Conservation (phyloP, 495 filamentous ascomycete genomes). For the Podospora australis region DNA sequence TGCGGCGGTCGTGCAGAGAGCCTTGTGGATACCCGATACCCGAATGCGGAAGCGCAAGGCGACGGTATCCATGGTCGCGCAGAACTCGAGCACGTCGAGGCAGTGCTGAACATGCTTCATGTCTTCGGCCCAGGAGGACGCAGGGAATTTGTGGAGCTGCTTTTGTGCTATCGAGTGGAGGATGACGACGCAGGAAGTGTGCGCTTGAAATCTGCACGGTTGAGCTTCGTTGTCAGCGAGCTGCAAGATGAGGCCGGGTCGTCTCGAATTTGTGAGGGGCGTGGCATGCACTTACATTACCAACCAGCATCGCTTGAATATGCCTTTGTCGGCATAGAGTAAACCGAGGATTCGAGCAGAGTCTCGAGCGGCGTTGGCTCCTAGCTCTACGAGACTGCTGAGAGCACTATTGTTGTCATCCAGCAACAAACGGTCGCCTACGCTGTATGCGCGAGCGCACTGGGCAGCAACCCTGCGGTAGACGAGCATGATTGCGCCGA, state of each 20-base stretch:
- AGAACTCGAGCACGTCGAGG: conserved; percentile 21
- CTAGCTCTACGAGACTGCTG: conserved; percentile 9
- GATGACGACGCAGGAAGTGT: conserved; percentile 26
- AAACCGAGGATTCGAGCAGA: conserved; percentile 22
- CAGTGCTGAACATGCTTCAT: conserved; percentile 19
- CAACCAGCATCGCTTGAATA: conserved; percentile 29
- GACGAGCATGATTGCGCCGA: conserved; percentile 28
- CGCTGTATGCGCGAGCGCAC: conserved; percentile 5
- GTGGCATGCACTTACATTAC: conserved; percentile 24
- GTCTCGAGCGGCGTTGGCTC: conserved; percentile 20
- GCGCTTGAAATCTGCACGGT: conserved; percentile 21
- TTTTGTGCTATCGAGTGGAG: conserved; percentile 25
- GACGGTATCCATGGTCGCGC: conserved; percentile 18
- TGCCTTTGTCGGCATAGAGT: conserved; percentile 18
- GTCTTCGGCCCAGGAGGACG: conserved; percentile 17
- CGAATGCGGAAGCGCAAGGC: conserved; percentile 16
- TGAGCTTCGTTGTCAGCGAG: neutral
- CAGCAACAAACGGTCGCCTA: neutral
- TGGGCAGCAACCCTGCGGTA: conserved; percentile 26
- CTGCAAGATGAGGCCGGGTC: neutral
- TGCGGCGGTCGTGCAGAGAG: neutral
- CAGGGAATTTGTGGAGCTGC: conserved; percentile 20
- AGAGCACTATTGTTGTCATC: conserved; percentile 4
- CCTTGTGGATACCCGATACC: conserved; percentile 18
- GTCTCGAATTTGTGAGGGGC: neutral